Percentiles rank a stretch among this genome's conserved stretches.
phyloP scores from a whole-genome alignment of 345 rosid genomes.

The Geranium rotundifolium region DNA sequence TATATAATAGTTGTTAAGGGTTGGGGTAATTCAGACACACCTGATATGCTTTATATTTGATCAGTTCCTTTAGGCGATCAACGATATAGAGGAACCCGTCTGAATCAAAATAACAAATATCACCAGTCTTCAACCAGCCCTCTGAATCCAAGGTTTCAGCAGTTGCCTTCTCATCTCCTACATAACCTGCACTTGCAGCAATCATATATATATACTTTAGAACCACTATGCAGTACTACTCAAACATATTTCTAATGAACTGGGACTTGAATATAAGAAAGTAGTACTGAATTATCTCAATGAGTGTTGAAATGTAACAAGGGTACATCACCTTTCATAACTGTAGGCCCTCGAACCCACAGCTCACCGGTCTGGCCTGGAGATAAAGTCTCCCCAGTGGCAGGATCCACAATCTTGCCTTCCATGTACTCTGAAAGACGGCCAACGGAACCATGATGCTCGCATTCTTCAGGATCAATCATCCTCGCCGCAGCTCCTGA shows the following conservation, averaged over 20 bases:
- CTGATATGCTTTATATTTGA: constrained; percentile 95
- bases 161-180: constrained; percentile 70
- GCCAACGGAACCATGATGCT: constrained; percentile 52
- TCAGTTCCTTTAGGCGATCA: constrained; percentile 85
- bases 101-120: constrained; percentile 70
- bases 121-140: constrained; percentile 92
- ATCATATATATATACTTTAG: too few species aligned
- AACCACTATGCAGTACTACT: too few species aligned
- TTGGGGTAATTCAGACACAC: constrained; percentile 14
- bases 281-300: too few species aligned
- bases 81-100: constrained; percentile 65
- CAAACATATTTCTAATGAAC: too few species aligned
- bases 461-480: constrained; percentile 37
- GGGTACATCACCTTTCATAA: constrained; percentile 58
- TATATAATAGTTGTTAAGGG: neutral
- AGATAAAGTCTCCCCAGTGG: constrained; percentile 48
- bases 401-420: constrained; percentile 69
- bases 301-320: too few species aligned
- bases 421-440: constrained; percentile 46
- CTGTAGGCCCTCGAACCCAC: constrained; percentile 66
- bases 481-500: constrained; percentile 38
- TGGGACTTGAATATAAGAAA: too few species aligned
- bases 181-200: constrained; percentile 73
- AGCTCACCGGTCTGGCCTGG: constrained; percentile 78
- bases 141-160: constrained; percentile 63